A percentile compares a stretch with the other conserved stretches of the same genome.
These are phyloP conservation scores for Zangia roseola DNA, from an alignment of 768 basidiomycete genomes.

Conservation along the genomic window DNA sequence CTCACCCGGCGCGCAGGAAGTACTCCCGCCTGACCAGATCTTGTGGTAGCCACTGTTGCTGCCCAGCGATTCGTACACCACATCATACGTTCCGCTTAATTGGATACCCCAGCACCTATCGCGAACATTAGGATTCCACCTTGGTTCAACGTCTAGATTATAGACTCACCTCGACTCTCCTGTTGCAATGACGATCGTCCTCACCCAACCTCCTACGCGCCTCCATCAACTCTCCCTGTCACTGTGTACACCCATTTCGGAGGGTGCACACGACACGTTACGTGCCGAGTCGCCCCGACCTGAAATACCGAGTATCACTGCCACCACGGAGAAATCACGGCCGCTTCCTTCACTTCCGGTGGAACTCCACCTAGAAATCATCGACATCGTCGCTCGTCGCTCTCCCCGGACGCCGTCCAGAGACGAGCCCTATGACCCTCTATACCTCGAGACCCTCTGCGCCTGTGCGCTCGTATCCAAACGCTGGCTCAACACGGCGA, in stretches of 20 bases:
- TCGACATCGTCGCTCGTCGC: conserved; percentile 23
- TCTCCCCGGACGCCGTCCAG: conserved; percentile 7
- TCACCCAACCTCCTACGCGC: conserved; percentile 5
- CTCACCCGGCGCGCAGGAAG: conserved; percentile 13
- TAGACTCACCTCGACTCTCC: conserved; percentile 11
- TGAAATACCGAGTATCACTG: neutral
- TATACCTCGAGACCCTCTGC: conserved; percentile 20
- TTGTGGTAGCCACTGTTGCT: neutral
- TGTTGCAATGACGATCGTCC: conserved; percentile 14
- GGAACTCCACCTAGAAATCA: conserved; percentile 31
- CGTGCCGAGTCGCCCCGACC: neutral
- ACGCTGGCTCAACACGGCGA: conserved; percentile 27
- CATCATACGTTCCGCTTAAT: conserved; percentile 1
- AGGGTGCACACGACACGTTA: neutral
- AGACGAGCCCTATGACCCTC: conserved; percentile 14
- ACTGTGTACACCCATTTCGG: neutral
- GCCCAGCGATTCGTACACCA: conserved; percentile 2
- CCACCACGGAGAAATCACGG: conserved; percentile 6
- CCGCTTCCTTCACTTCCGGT: conserved; percentile 23
- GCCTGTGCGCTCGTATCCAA: conserved; percentile 32
- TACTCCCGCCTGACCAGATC: conserved; percentile 2
- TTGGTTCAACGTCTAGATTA: conserved; percentile 1
- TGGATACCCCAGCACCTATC: conserved; percentile 6
- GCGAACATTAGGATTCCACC: neutral
- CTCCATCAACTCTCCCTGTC: conserved; percentile 5